Percentiles rank a stretch among this genome's conserved stretches.
Conservation (phyloP, 305 asterid genomes). For the Ilex paraguariensis region DNA sequence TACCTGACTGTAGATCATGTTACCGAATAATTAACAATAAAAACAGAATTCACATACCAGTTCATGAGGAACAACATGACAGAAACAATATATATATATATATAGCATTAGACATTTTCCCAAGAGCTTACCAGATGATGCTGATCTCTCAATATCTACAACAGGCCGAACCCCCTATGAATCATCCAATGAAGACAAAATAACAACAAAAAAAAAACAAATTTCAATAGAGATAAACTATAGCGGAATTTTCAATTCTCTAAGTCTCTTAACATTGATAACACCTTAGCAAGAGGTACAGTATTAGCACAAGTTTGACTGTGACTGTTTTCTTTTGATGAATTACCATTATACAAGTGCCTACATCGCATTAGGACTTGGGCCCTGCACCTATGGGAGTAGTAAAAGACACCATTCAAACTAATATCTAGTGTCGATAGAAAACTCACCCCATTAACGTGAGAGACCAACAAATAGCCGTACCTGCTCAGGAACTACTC, state of each 20-base stretch:
- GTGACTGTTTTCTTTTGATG: too few species aligned
- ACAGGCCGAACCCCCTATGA: constrained; percentile 52
- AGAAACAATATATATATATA: too few species aligned
- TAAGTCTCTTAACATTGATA: background rate
- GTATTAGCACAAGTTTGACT: background rate
- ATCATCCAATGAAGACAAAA: constrained; percentile 16
- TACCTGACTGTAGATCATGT: too few species aligned
- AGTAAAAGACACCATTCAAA: background rate
- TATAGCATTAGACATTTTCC: too few species aligned
- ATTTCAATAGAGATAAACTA: constrained; percentile 4
- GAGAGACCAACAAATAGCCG: constrained; percentile 7
- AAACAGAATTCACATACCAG: too few species aligned
- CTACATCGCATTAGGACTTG: too few species aligned
- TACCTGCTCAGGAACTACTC: constrained; percentile 83
- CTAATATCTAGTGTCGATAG: background rate
- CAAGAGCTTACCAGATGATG: constrained; percentile 45
- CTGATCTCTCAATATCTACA: constrained; percentile 53
- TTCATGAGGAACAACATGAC: too few species aligned
- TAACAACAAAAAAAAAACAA: constrained; percentile 7
- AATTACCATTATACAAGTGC: too few species aligned
- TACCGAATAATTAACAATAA: too few species aligned
- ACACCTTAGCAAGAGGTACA: background rate
- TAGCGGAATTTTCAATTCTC: too few species aligned
- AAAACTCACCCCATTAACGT: background rate
- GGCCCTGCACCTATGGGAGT: too few species aligned